phyloP scores from a whole-genome alignment of 306 rosid species.

The Medicago arabica region DNA sequence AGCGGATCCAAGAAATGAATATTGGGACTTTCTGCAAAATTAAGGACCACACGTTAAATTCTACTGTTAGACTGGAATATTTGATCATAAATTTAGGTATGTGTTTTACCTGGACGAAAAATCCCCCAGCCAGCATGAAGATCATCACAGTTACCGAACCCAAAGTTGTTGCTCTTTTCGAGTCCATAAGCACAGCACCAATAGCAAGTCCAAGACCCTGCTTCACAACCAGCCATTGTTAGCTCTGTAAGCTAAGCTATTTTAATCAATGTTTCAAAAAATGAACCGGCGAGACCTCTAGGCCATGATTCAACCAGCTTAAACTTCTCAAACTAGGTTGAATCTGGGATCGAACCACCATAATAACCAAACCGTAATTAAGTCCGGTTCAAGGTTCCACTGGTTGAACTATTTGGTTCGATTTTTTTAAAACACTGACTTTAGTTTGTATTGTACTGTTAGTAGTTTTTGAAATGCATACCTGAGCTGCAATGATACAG shows the following conservation, averaged over 20 bases:
- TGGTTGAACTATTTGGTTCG: background rate
- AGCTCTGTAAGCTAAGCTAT: slow-evolving; percentile 5
- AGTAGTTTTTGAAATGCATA: slow-evolving; percentile 37
- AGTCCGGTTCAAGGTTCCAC: background rate
- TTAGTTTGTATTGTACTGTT: background rate
- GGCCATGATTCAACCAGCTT: background rate
- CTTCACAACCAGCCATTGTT: slow-evolving; percentile 38
- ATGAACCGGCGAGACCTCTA: background rate
- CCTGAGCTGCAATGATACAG: slow-evolving; percentile 98
- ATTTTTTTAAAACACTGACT: background rate
- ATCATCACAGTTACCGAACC: slow-evolving; percentile 99
- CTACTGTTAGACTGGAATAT: background rate
- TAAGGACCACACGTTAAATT: slow-evolving; percentile 20
- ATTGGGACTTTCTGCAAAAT: slow-evolving; percentile 78
- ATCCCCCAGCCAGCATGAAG: slow-evolving; percentile 99
- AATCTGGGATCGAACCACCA: background rate
- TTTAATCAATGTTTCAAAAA: slow-evolving; percentile 10
- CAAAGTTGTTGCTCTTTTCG: slow-evolving; percentile 89
- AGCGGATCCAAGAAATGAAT: slow-evolving; percentile 90
- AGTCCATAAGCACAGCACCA: slow-evolving; percentile 90
- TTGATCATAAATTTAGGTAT: background rate
- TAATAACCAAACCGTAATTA: background rate
- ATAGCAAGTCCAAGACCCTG: slow-evolving; percentile 97
- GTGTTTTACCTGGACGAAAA: slow-evolving; percentile 73
- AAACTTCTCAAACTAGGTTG: background rate